Evolutionary conservation across 1,284 basidiomycete genomes (phyloP), one percentile per base, ranked within the genome.

Genomic region (Rhodotorula sp.): DNA sequence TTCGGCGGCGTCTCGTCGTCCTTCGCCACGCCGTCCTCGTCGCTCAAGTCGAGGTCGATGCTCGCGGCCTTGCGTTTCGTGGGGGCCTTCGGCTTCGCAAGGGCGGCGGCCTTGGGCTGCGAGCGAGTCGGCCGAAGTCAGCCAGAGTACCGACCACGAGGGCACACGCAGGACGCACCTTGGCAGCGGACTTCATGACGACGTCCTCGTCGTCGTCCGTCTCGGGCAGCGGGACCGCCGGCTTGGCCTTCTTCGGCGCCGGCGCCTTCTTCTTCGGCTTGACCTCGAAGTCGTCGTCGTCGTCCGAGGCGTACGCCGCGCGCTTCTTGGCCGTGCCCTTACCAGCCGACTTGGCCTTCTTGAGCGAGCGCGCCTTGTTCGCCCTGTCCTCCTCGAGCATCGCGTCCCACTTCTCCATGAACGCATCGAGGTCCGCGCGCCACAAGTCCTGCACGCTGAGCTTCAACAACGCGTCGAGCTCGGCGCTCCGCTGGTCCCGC

Each of bases 381-480:
- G 74, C 68, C 10, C 69, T 75, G 65, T 84, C 83, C 26, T 85
- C 83, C 64, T 85, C 83, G 76, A 89, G 89, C 22, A 85, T 83
- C 26, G 53, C 84, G 87, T 90, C 86, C 92, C 93, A 98, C 77
- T 90, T 87, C 52, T 82, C 84, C 52, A 93, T 80, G 84, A 99
- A 96, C 37, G 80, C 81, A 77, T 94, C 90, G 31, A 99, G 84
- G 77, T 99, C 96, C 20, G 85, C 84, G 77, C 91, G 90, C 96
- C 96, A 99, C 72, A 99, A 84, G 75, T 91, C 87, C 74, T 88
- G 87, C 0, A 94, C 91, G 2, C 87, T 87, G 67, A 89, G 87
- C 75, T 89, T 87, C 50, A 98, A 87, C 52, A 99, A 83, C 13
- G 81, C 82, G 47, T 93, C 83, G 52, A 99, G 84, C 80, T 98